Conservation (phyloP, 2,329 filamentous ascomycete species). For the Talaromyces sp. region DNA sequence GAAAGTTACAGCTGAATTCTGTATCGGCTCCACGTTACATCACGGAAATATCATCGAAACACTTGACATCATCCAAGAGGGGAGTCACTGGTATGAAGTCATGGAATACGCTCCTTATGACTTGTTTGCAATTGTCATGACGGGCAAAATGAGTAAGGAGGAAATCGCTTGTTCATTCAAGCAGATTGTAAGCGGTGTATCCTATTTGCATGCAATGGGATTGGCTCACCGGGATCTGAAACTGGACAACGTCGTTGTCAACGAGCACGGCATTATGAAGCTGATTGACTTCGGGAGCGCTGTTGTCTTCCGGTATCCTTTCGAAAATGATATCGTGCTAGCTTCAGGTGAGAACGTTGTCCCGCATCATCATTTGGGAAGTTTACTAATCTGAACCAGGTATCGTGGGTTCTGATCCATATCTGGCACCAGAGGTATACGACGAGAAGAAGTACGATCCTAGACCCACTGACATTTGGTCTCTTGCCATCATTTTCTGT, state of each 20-base stretch:
- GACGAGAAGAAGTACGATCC: constrained; percentile 91
- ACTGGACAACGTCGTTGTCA: constrained; percentile 96
- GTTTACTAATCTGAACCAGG: constrained; percentile 44
- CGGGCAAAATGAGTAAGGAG: constrained; percentile 88
- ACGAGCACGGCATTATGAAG: constrained; percentile 96
- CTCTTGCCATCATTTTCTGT: constrained; percentile 95
- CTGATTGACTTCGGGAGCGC: constrained; percentile 98
- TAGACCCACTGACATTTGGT: constrained; percentile 94
- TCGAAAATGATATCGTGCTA: constrained; percentile 80
- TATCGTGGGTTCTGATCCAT: constrained; percentile 85
- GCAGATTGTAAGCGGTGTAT: constrained; percentile 90
- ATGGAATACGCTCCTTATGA: constrained; percentile 99
- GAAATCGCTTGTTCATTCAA: constrained; percentile 89
- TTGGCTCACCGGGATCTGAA: constrained; percentile 93
- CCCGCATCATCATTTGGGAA: neutral
- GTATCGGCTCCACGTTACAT: constrained; percentile 91
- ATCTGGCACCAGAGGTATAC: constrained; percentile 94
- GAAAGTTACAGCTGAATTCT: constrained; percentile 97
- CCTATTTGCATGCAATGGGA: constrained; percentile 91
- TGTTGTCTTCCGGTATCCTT: constrained; percentile 94
- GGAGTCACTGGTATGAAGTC: constrained; percentile 92
- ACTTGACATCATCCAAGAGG: constrained; percentile 92
- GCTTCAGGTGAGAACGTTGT: constrained; percentile 63
- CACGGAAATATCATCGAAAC: constrained; percentile 99
- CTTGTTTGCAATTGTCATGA: constrained; percentile 98